A percentile compares a stretch with the other conserved stretches of the same genome.
These are phyloP conservation scores for Colletotrichum kahawae DNA, from an alignment of 2,329 filamentous ascomycete species.

Conservation along the genomic window DNA sequence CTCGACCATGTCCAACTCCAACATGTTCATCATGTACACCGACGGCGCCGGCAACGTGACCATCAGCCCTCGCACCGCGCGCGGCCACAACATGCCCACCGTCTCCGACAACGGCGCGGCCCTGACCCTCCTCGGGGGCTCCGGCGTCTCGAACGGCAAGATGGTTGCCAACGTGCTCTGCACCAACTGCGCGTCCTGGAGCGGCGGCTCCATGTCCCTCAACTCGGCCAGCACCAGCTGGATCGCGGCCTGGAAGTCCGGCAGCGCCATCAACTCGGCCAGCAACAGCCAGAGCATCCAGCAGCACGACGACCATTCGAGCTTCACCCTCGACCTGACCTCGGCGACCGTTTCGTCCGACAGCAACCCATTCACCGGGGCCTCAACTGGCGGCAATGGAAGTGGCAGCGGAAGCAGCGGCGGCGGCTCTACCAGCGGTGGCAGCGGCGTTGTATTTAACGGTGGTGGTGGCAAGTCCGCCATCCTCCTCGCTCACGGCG, in stretches of 20 bases:
- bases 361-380: slow-evolving; percentile 57
- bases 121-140: slow-evolving; percentile 62
- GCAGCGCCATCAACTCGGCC: slow-evolving; percentile 48
- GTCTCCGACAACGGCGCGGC: slow-evolving; percentile 46
- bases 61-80: slow-evolving; percentile 59
- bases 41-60: slow-evolving; percentile 65
- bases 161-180: slow-evolving; percentile 68
- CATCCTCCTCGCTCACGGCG: slow-evolving; percentile 54
- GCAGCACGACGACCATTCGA: slow-evolving; percentile 49
- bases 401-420: slow-evolving; percentile 15
- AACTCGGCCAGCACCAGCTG: slow-evolving; percentile 45
- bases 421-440: slow-evolving; percentile 22
- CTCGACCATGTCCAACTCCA: slow-evolving; percentile 55
- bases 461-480: slow-evolving; percentile 23
- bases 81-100: slow-evolving; percentile 51
- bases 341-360: slow-evolving; percentile 51
- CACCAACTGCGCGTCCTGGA: slow-evolving; percentile 56
- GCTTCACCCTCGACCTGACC: slow-evolving; percentile 54
- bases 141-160: slow-evolving; percentile 53
- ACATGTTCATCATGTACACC: slow-evolving; percentile 69
- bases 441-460: slow-evolving; percentile 20
- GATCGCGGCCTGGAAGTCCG: slow-evolving; percentile 61
- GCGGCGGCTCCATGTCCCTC: slow-evolving; percentile 47
- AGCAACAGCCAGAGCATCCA: slow-evolving; percentile 43
- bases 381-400: not conserved